phyloP scores from a whole-genome alignment of 352 stramenopile genomes.

The Thalassiosira ordinaria region DNA sequence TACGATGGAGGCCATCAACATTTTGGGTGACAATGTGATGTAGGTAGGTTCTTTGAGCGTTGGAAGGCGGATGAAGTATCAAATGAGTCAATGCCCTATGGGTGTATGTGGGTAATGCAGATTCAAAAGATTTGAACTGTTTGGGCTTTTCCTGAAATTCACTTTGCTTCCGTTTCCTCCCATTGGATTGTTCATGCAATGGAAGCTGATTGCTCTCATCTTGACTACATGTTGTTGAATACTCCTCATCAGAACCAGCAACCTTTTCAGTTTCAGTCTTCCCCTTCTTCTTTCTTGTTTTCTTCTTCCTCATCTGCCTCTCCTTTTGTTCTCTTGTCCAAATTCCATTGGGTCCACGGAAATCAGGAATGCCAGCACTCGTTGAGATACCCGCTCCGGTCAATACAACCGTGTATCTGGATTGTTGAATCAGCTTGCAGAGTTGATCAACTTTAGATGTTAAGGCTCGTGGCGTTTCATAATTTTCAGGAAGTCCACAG shows the following conservation, averaged over 20 bases:
- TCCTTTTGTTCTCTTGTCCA: slow-evolving; percentile 81
- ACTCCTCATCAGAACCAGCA: too few species aligned
- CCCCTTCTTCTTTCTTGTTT: slow-evolving; percentile 32
- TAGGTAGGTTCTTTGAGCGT: slow-evolving; percentile 16
- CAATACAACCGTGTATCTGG: slow-evolving; percentile 74
- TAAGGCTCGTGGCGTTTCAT: slow-evolving; percentile 68
- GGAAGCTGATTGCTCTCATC: background rate
- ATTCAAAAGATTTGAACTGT: slow-evolving; percentile 55
- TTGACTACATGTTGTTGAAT: too few species aligned
- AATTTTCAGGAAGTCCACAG: slow-evolving; percentile 80
- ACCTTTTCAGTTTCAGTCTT: slow-evolving; percentile 1
- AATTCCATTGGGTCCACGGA: slow-evolving; percentile 82
- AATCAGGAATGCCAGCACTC: slow-evolving; percentile 79
- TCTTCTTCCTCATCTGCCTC: slow-evolving; percentile 48
- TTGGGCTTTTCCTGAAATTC: background rate
- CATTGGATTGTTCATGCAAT: slow-evolving; percentile 9
- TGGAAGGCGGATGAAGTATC: slow-evolving; percentile 35
- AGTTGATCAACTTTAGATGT: slow-evolving; percentile 73
- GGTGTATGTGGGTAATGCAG: slow-evolving; percentile 74
- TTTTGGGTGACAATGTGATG: slow-evolving; percentile 84
- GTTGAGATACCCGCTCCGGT: slow-evolving; percentile 86
- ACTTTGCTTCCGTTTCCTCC: slow-evolving; percentile 1
- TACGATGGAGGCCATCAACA: slow-evolving; percentile 85
- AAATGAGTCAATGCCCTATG: slow-evolving; percentile 76
- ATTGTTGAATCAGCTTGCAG: slow-evolving; percentile 58